Evolutionary conservation across 2,329 filamentous ascomycete species (phyloP).

Genomic region (Cordyceps tenuipes): DNA sequence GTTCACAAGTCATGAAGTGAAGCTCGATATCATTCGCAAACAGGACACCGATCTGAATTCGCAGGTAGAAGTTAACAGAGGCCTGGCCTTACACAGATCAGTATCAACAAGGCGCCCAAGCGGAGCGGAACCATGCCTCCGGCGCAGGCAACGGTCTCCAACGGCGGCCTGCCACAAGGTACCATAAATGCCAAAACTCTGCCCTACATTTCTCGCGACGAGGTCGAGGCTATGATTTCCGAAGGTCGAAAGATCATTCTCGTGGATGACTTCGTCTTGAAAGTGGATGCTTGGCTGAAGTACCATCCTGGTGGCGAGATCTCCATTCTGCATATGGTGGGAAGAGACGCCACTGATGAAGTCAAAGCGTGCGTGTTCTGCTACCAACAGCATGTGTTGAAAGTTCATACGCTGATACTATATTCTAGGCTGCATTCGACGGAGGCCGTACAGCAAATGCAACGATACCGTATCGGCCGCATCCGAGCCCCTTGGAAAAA

Average conservation of each 20-base stretch:
- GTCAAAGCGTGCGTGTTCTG: conserved; percentile 64
- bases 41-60: neutral
- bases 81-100: neutral
- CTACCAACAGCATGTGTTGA: neutral
- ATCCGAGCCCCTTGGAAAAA: conserved; percentile 79
- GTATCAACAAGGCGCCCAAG: neutral
- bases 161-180: neutral
- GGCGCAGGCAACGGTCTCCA: neutral
- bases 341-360: conserved; percentile 89
- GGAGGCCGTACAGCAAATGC: conserved; percentile 69
- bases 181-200: neutral
- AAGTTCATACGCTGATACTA: conserved; percentile 12
- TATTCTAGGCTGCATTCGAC: conserved; percentile 67
- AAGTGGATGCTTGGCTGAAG: conserved; percentile 77
- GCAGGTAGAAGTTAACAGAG: neutral
- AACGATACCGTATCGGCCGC: conserved; percentile 72
- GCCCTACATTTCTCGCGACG: conserved; percentile 6
- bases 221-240: conserved; percentile 70
- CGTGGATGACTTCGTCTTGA: conserved; percentile 71
- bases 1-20: neutral
- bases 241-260: conserved; percentile 74
- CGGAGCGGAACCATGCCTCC: neutral
- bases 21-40: neutral
- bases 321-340: conserved; percentile 87
- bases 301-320: conserved; percentile 92